Evolutionary conservation across 73 alveolate genomes (phyloP).

Genomic region (Paramecium bursaria): DNA sequence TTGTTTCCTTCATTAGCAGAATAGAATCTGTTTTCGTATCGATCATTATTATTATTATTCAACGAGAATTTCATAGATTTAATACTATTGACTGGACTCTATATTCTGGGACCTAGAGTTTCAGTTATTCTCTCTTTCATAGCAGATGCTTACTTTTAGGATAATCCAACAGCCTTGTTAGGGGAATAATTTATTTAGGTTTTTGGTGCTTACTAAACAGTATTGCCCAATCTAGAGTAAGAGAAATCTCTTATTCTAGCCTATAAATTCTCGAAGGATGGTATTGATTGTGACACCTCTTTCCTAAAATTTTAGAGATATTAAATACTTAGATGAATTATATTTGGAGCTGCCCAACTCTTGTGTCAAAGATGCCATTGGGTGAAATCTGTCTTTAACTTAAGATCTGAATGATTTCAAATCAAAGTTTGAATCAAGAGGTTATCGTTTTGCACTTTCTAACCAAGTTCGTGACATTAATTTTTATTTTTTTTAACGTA

Average conservation of each 20-base stretch:
- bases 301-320: background rate
- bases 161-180: slow-evolving; percentile 27
- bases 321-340: slow-evolving; percentile 27
- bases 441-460: slow-evolving; percentile 9
- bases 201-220: too few species aligned
- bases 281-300: background rate
- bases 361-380: background rate
- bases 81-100: slow-evolving; percentile 34
- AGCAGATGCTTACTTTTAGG: background rate
- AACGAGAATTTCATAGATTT: slow-evolving; percentile 14
- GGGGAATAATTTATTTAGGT: slow-evolving; percentile 44
- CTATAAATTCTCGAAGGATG: slow-evolving; percentile 30
- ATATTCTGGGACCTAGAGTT: slow-evolving; percentile 28
- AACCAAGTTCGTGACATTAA: slow-evolving; percentile 27
- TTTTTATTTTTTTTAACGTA: too few species aligned
- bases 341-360: background rate
- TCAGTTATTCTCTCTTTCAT: background rate
- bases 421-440: slow-evolving; percentile 9
- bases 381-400: slow-evolving; percentile 23
- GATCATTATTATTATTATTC: background rate
- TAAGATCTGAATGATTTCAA: slow-evolving; percentile 5
- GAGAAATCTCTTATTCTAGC: slow-evolving; percentile 60
- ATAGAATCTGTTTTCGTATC: background rate
- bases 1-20: background rate
- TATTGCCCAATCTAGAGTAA: slow-evolving; percentile 31